These are phyloP conservation scores for Candida peoriensis DNA, from an alignment of 805 yeast species.

Conservation along the genomic window DNA sequence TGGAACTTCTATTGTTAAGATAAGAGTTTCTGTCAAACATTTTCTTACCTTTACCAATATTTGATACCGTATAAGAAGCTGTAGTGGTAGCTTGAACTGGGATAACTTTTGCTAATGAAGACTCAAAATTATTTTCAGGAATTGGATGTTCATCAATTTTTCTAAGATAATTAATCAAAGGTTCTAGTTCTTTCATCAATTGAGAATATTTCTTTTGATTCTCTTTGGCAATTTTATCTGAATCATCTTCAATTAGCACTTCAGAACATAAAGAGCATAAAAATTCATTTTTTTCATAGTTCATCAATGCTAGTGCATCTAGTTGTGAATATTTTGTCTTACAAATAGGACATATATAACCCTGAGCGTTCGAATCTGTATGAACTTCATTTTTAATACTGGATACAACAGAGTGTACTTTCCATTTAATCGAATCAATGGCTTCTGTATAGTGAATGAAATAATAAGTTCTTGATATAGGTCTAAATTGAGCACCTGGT, in stretches of 20 bases:
- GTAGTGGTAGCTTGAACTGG: conserved; percentile 73
- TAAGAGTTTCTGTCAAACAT: conserved; percentile 37
- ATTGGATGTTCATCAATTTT: conserved; percentile 74
- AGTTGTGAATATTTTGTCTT: conserved; percentile 74
- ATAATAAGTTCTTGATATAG: conserved; percentile 73
- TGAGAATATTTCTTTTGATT: conserved; percentile 78
- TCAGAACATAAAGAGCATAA: conserved; percentile 81
- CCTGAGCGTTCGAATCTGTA: conserved; percentile 86
- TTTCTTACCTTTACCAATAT: conserved; percentile 34
- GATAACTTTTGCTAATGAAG: conserved; percentile 72
- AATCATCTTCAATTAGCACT: conserved; percentile 79
- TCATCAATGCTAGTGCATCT: conserved; percentile 79
- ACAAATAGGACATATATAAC: conserved; percentile 87
- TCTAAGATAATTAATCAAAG: conserved; percentile 76
- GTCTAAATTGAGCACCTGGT: conserved; percentile 57
- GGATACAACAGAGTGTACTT: conserved; percentile 81
- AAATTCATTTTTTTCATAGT: conserved; percentile 77
- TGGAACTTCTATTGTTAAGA: conserved; percentile 35
- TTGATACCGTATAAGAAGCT: conserved; percentile 65
- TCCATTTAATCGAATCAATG: conserved; percentile 95
- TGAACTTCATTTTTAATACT: conserved; percentile 76
- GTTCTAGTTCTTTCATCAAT: conserved; percentile 86
- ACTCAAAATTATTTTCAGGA: conserved; percentile 87
- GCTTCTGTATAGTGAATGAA: conserved; percentile 90
- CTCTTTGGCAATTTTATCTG: conserved; percentile 72